A percentile compares a stretch with the other conserved stretches of the same genome.
Evolutionary conservation across 108 stramenopile genomes (phyloP).

Genomic region (Heterococcus sp.): DNA sequence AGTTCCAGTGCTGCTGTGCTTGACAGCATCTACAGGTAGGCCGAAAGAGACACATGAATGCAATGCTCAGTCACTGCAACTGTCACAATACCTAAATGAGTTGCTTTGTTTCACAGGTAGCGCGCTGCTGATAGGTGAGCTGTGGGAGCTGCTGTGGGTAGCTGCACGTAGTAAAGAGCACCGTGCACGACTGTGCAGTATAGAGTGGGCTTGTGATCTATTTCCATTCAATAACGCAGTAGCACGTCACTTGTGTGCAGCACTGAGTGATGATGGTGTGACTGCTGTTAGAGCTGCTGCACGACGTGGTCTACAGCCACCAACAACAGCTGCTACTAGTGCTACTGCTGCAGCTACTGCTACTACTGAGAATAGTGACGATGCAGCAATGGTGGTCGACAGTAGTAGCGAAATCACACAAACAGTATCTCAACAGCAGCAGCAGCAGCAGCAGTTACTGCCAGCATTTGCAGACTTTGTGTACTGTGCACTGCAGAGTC

Average conservation of each 20-base stretch:
- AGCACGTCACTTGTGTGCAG: conserved; percentile 30
- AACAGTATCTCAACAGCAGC: no score
- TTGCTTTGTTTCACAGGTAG: no score
- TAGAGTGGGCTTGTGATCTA: conserved; percentile 44
- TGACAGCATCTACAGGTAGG: no score
- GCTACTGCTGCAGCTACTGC: no score
- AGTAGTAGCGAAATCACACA: no score
- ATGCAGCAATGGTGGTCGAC: no score
- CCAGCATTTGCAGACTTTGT: conserved; percentile 24
- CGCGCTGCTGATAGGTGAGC: conserved; percentile 11
- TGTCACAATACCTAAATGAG: no score
- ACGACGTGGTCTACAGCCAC: conserved; percentile 21
- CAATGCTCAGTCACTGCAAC: no score
- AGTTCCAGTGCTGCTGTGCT: no score
- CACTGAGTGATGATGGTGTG: conserved; percentile 35
- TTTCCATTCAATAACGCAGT: conserved; percentile 15
- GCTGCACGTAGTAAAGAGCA: conserved; percentile 20
- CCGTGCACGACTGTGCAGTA: conserved; percentile 37
- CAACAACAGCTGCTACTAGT: neutral
- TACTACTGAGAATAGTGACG: no score
- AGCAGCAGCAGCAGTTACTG: no score
- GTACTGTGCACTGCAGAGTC: conserved; percentile 7
- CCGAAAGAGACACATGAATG: no score
- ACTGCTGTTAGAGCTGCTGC: conserved; percentile 33
- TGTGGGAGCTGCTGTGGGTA: conserved; percentile 34